These are phyloP conservation scores for Sclerotinia nivalis DNA, from an alignment of 2,329 filamentous ascomycete genomes.

Conservation along the genomic window DNA sequence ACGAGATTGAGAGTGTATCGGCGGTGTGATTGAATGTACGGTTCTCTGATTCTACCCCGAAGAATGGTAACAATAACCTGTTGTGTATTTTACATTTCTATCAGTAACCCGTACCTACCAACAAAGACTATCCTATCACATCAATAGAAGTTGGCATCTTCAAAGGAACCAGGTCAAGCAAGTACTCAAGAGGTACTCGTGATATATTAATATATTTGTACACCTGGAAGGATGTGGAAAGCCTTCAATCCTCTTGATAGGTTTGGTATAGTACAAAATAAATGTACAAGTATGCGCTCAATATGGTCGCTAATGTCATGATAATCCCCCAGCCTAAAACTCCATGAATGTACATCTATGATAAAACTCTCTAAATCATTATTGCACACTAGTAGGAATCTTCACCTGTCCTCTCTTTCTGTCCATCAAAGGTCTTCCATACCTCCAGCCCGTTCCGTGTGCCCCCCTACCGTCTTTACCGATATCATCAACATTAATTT, in stretches of 20 bases:
- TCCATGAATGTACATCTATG: slow-evolving; percentile 21
- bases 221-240: not conserved
- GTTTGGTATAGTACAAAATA: slow-evolving; percentile 18
- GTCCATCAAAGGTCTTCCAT: slow-evolving; percentile 63
- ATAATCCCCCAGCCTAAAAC: slow-evolving; percentile 14
- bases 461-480: slow-evolving; percentile 55
- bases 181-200: not conserved
- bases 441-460: slow-evolving; percentile 60
- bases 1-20: no score
- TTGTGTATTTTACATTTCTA: not conserved
- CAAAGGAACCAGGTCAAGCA: not conserved
- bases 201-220: slow-evolving; percentile 1
- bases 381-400: slow-evolving; percentile 61
- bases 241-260: not conserved
- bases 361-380: slow-evolving; percentile 25
- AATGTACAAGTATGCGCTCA: slow-evolving; percentile 12
- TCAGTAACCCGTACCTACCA: not conserved
- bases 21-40: not conserved
- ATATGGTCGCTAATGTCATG: slow-evolving; percentile 21
- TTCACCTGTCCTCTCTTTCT: slow-evolving; percentile 64
- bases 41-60: not conserved
- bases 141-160: not conserved
- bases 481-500: slow-evolving; percentile 57
- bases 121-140: not conserved
- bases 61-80: not conserved